Conservation (phyloP, 768 basidiomycete genomes). For the Cyathus striatus region DNA sequence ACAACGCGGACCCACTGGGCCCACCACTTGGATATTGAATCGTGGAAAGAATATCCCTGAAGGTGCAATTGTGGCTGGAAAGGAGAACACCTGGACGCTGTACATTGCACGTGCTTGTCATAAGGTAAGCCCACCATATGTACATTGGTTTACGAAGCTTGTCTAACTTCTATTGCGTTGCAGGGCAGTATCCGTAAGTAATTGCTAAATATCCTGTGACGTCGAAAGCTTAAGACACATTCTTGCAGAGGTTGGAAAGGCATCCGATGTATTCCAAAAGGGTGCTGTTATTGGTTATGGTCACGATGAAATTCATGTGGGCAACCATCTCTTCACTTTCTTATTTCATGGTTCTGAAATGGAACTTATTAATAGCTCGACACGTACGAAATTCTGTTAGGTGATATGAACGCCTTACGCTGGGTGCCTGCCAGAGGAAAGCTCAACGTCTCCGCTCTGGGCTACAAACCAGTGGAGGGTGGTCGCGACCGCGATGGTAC, state of each 20-base stretch:
- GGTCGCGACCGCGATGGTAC: conserved; percentile 61
- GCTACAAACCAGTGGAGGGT: conserved; percentile 57
- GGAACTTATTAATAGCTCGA: conserved; percentile 33
- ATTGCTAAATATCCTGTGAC: conserved; percentile 17
- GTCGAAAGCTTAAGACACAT: conserved; percentile 6
- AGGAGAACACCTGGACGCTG: conserved; percentile 44
- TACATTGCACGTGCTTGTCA: conserved; percentile 57
- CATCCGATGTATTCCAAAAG: conserved; percentile 48
- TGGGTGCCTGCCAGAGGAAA: conserved; percentile 52
- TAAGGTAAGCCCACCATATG: too few relatives aligned
- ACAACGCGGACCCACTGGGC: conserved; percentile 33
- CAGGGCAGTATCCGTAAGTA: conserved; percentile 59
- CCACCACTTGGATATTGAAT: conserved; percentile 59
- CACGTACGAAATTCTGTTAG: conserved; percentile 68
- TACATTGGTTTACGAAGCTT: too few relatives aligned
- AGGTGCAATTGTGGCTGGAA: conserved; percentile 52
- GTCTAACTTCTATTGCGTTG: too few relatives aligned
- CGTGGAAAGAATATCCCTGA: conserved; percentile 56
- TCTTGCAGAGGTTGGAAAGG: conserved; percentile 59
- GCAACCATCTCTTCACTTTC: conserved; percentile 3
- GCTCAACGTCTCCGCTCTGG: conserved; percentile 38
- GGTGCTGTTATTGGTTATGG: conserved; percentile 63
- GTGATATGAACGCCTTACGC: conserved; percentile 45
- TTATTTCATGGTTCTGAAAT: neutral
- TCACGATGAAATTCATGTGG: conserved; percentile 54